These are phyloP conservation scores for Brachypodium distachyon DNA, from an alignment of 202 grass and related monocot genomes.

Conservation along the genomic window DNA sequence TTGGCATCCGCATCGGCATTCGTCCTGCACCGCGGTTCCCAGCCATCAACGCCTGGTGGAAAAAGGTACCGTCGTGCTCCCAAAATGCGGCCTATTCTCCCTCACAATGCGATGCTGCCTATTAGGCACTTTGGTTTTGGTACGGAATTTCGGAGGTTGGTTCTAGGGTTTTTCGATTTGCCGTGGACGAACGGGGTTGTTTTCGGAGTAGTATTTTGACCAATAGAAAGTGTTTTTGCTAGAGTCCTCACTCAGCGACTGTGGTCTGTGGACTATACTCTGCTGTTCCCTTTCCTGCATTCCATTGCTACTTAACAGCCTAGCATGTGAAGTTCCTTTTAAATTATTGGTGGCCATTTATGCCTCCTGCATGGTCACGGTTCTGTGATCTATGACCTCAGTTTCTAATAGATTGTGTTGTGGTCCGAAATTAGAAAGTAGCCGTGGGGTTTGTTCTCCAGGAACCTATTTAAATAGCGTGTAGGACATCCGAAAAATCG, in stretches of 20 bases:
- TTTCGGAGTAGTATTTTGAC: not conserved
- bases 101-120: too few relatives aligned
- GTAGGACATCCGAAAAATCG: not conserved
- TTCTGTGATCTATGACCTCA: not conserved
- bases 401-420: not conserved
- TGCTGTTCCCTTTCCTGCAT: not conserved
- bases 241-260: not conserved
- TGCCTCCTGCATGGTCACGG: not conserved
- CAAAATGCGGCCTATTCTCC: too few relatives aligned
- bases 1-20: too few relatives aligned
- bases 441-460: not conserved
- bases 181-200: not conserved
- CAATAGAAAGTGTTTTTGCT: not conserved
- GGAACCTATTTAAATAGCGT: not conserved
- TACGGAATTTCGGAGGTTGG: not conserved
- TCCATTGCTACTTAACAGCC: too few relatives aligned
- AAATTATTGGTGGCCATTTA: too few relatives aligned
- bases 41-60: too few relatives aligned
- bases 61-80: too few relatives aligned
- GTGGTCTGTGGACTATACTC: not conserved
- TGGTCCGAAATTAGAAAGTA: not conserved
- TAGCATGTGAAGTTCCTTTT: not conserved
- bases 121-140: not conserved
- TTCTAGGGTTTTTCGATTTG: not conserved
- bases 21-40: too few relatives aligned